These are phyloP conservation scores for Guadua angustifolia DNA, from an alignment of 176 grass and related monocot genomes.

Conservation along the genomic window DNA sequence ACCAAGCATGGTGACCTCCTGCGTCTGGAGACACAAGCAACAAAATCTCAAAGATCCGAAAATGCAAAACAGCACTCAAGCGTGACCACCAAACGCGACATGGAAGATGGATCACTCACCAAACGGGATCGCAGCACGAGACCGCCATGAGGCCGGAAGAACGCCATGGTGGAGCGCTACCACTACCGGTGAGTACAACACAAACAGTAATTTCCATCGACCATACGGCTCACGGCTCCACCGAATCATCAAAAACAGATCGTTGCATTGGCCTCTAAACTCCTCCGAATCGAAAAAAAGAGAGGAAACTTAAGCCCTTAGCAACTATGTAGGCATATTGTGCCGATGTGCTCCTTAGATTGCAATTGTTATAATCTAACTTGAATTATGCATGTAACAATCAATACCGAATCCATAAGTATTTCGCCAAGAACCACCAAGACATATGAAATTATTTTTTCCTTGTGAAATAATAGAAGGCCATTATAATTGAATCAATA, in stretches of 20 bases:
- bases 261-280: background rate
- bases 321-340: no score
- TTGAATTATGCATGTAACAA: no score
- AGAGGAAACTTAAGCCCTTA: no score
- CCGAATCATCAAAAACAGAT: background rate
- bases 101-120: slow-evolving; percentile 49
- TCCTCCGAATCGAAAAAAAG: no score
- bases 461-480: no score
- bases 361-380: no score
- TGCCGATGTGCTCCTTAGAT: no score
- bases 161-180: slow-evolving; percentile 65
- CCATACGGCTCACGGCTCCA: background rate
- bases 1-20: slow-evolving; percentile 80
- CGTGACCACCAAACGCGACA: background rate
- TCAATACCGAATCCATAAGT: no score
- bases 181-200: slow-evolving; percentile 33
- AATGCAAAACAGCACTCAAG: background rate
- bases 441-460: no score
- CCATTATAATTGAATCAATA: no score
- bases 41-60: slow-evolving; percentile 1
- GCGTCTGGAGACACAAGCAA: slow-evolving; percentile 50
- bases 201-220: slow-evolving; percentile 10
- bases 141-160: slow-evolving; percentile 65
- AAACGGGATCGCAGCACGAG: slow-evolving; percentile 70
- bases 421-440: no score